Evolutionary conservation across 805 yeast genomes (phyloP).

Genomic region (Tetrapisispora iriomotensis): DNA sequence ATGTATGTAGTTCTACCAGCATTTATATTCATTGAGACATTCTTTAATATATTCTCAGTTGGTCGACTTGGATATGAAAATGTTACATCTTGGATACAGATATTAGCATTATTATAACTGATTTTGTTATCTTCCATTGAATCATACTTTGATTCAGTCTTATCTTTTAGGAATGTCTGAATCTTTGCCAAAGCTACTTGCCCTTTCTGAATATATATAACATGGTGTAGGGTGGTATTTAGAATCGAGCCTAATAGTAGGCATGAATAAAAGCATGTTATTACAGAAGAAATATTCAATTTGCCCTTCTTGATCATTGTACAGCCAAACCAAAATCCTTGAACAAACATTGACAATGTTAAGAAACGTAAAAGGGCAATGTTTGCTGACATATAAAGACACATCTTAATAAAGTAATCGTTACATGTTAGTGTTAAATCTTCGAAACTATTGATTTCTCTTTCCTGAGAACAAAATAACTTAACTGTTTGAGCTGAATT

Average conservation of each 20-base stretch:
- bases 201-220: constrained; percentile 61
- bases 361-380: constrained; percentile 46
- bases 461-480: constrained; percentile 43
- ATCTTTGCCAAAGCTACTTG: constrained; percentile 53
- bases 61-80: constrained; percentile 59
- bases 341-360: constrained; percentile 69
- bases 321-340: constrained; percentile 88
- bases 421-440: constrained; percentile 26
- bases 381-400: constrained; percentile 44
- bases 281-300: constrained; percentile 49
- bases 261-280: constrained; percentile 80
- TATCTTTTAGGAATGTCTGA: constrained; percentile 29
- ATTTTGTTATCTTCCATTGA: background rate
- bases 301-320: constrained; percentile 45
- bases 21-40: constrained; percentile 38
- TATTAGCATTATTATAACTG: constrained; percentile 7
- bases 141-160: background rate
- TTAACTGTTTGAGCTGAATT: constrained; percentile 51
- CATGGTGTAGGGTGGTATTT: constrained; percentile 43
- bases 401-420: constrained; percentile 33
- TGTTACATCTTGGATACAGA: constrained; percentile 45
- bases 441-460: constrained; percentile 41
- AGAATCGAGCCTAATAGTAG: constrained; percentile 58
- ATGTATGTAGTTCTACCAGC: constrained; percentile 46
- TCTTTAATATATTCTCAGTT: constrained; percentile 36